A percentile compares a stretch with the other conserved stretches of the same genome.
Evolutionary conservation across 2,329 filamentous ascomycete species (phyloP).

Genomic region (Ustulina deusta): DNA sequence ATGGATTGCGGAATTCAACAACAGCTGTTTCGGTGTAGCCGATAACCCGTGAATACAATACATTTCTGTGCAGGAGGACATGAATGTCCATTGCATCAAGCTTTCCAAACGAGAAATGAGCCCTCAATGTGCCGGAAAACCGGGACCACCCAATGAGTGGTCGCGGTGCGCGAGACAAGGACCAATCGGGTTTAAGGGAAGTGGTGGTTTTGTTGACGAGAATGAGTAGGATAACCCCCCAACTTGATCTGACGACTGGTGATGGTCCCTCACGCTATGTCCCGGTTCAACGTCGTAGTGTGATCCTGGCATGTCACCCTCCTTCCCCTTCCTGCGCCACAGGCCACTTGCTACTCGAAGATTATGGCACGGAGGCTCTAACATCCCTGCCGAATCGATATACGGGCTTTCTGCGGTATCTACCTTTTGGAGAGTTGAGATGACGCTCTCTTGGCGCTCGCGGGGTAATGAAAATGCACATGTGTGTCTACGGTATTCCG

Average conservation of each 20-base stretch:
- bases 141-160: conserved; percentile 7
- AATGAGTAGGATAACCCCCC: conserved; percentile 10
- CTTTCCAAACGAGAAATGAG: conserved; percentile 7
- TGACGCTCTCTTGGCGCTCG: conserved; percentile 24
- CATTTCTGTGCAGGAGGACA: background rate
- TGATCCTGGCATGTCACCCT: conserved; percentile 1
- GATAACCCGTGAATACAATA: background rate
- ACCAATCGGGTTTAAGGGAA: conserved; percentile 29
- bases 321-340: conserved; percentile 4
- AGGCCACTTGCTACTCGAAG: conserved; percentile 6
- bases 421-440: conserved; percentile 15
- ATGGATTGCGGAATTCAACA: conserved; percentile 2
- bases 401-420: conserved; percentile 1
- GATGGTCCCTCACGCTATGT: background rate
- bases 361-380: conserved; percentile 9
- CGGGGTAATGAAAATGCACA: conserved; percentile 29
- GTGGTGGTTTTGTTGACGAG: conserved; percentile 8
- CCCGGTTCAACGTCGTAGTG: background rate
- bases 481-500: background rate
- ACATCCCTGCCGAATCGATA: conserved; percentile 18
- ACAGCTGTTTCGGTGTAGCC: background rate
- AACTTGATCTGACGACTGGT: background rate
- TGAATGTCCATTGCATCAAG: background rate
- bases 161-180: background rate
- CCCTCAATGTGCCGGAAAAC: conserved; percentile 10